These are phyloP conservation scores for Abelmoschus esculentus DNA, from an alignment of 345 rosid genomes.

Conservation along the genomic window DNA sequence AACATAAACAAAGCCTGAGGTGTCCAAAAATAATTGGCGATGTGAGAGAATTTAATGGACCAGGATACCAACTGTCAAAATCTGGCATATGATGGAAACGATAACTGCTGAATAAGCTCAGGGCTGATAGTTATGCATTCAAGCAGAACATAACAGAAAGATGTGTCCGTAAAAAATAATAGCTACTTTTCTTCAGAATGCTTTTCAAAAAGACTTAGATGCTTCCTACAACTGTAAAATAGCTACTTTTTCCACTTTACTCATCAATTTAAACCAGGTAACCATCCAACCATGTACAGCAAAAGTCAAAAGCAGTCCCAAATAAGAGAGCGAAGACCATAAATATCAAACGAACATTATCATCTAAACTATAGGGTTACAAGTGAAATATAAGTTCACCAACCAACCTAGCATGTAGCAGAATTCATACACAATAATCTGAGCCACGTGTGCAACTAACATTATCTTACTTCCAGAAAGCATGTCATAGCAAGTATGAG, in stretches of 20 bases:
- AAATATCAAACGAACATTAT: not conserved
- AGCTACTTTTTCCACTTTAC: not conserved
- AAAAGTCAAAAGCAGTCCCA: not conserved
- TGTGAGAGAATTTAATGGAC: not conserved
- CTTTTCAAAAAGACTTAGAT: not conserved
- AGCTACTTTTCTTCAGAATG: not conserved
- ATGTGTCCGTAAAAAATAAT: not conserved
- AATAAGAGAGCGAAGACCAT: not conserved
- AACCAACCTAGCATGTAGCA: not conserved
- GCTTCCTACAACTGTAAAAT: not conserved
- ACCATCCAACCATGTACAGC: not conserved
- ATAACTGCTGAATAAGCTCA: not conserved
- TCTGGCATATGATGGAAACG: not conserved
- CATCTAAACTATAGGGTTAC: not conserved
- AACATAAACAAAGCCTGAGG: not conserved
- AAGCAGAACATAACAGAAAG: not conserved
- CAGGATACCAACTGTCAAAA: not conserved
- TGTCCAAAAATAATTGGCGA: not conserved
- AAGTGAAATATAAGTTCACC: not conserved
- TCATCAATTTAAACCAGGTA: slow-evolving; percentile 1
- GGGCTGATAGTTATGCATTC: not conserved
- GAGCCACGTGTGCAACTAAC: not conserved
- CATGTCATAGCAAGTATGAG: too few relatives aligned
- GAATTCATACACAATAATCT: not conserved
- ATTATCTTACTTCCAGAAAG: not conserved